Conservation (phyloP, 192 early-diverging fungal species). For the Physocladia obscura region DNA sequence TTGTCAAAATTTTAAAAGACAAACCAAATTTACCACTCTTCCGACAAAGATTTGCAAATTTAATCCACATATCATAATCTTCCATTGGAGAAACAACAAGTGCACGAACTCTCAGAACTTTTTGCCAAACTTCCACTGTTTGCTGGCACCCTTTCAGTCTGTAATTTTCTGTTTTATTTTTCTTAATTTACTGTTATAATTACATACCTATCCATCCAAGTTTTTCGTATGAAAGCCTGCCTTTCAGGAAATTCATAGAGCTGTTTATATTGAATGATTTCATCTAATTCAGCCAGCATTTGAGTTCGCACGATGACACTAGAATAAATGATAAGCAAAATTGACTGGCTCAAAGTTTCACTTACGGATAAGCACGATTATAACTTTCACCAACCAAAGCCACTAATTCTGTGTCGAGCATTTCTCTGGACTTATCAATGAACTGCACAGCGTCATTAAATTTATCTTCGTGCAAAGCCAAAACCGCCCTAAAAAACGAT, state of each 20-base stretch:
- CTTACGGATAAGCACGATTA: slow-evolving; percentile 80
- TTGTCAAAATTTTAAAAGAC: slow-evolving; percentile 75
- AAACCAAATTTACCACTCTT: slow-evolving; percentile 80
- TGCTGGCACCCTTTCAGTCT: slow-evolving; percentile 85
- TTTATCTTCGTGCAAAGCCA: slow-evolving; percentile 77
- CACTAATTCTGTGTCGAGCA: slow-evolving; percentile 81
- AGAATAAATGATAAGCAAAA: neutral
- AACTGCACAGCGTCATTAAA: slow-evolving; percentile 69
- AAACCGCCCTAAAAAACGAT: slow-evolving; percentile 82
- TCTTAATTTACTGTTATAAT: neutral
- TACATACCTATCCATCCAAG: slow-evolving; percentile 74
- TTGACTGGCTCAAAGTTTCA: neutral
- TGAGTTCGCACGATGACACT: slow-evolving; percentile 87
- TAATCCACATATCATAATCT: slow-evolving; percentile 94
- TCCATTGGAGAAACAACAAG: slow-evolving; percentile 87
- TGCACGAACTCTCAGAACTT: slow-evolving; percentile 80
- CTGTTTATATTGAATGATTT: slow-evolving; percentile 89
- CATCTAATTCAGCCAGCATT: slow-evolving; percentile 97
- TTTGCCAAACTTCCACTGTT: slow-evolving; percentile 95
- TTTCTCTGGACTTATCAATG: slow-evolving; percentile 78
- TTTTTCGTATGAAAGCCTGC: slow-evolving; percentile 70
- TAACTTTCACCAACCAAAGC: slow-evolving; percentile 92
- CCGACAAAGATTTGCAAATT: slow-evolving; percentile 91
- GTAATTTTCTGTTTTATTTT: neutral
- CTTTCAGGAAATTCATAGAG: slow-evolving; percentile 76